Percentiles rank a stretch among this genome's conserved stretches.
phyloP scores from a whole-genome alignment of 495 filamentous ascomycete genomes.

The Lasiosphaeria hispida region DNA sequence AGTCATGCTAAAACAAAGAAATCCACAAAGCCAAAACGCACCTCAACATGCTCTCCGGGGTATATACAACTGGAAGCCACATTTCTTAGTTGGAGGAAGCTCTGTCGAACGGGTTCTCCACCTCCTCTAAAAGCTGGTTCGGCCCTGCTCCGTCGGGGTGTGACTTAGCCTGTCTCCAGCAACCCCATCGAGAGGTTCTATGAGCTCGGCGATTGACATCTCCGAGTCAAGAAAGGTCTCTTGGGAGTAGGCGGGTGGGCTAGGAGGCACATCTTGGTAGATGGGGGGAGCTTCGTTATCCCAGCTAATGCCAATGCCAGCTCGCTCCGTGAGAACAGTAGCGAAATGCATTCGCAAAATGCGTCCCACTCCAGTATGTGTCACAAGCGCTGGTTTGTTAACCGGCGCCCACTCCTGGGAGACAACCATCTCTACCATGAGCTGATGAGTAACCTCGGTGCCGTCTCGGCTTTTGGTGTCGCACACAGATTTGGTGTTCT shows the following conservation, averaged over 20 bases:
- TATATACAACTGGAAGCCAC: too few species aligned
- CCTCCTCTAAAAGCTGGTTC: too few species aligned
- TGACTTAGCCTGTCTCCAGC: neutral
- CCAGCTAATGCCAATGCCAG: conserved; percentile 91
- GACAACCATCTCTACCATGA: conserved; percentile 92
- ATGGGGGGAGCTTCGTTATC: conserved; percentile 93
- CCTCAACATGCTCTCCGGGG: too few species aligned
- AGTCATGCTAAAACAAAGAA: too few species aligned
- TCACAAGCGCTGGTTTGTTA: conserved; percentile 65
- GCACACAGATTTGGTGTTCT: conserved; percentile 63
- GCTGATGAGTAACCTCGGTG: conserved; percentile 73
- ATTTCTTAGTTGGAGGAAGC: too few species aligned
- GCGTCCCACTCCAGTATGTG: conserved; percentile 85
- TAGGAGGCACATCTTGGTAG: conserved; percentile 90
- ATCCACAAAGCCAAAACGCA: too few species aligned
- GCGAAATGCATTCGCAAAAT: conserved; percentile 93
- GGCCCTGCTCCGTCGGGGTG: neutral
- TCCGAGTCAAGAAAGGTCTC: conserved; percentile 20
- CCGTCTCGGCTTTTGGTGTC: conserved; percentile 78
- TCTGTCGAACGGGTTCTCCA: too few species aligned
- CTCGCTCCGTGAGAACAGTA: conserved; percentile 74
- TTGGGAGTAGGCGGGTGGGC: conserved; percentile 70
- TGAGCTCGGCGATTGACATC: conserved; percentile 22
- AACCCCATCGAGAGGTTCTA: conserved; percentile 27
- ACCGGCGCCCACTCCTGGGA: conserved; percentile 82